These are phyloP conservation scores for Coemansia sp. DNA, from an alignment of 192 early-diverging fungal genomes.

Conservation along the genomic window DNA sequence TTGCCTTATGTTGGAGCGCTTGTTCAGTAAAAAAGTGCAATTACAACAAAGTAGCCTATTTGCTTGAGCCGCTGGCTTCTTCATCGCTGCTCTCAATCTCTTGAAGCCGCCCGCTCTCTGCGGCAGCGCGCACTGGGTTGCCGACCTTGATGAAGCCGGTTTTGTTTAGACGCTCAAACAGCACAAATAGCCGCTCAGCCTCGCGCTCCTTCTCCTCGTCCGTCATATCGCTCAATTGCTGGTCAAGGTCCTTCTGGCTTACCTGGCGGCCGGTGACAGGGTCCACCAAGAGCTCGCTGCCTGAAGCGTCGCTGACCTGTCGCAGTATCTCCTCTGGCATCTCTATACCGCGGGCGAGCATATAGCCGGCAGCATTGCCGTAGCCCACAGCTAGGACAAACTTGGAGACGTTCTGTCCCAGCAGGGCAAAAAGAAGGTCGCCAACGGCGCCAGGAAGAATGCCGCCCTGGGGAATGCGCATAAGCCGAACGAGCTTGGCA, in stretches of 20 bases:
- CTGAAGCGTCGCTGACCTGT: constrained; percentile 6
- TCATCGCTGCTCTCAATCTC: constrained; percentile 13
- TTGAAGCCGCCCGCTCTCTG: constrained; percentile 41
- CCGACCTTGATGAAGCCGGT: constrained; percentile 84
- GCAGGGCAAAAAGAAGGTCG: constrained; percentile 33
- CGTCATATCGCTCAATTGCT: constrained; percentile 77
- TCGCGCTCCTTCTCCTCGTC: constrained; percentile 96
- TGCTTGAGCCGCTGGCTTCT: neutral
- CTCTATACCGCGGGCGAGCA: constrained; percentile 69
- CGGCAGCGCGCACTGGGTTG: constrained; percentile 63
- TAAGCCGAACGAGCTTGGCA: constrained; percentile 28
- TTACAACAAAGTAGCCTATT: no score
- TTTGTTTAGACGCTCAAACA: constrained; percentile 90
- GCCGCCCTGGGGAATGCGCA: constrained; percentile 32
- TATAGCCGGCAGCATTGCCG: constrained; percentile 89
- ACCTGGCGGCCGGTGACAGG: constrained; percentile 86
- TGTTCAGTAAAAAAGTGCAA: no score
- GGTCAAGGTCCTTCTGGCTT: constrained; percentile 35
- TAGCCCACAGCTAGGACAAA: constrained; percentile 70
- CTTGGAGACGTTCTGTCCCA: constrained; percentile 40
- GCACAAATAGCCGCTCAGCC: constrained; percentile 84
- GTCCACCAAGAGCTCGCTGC: constrained; percentile 52
- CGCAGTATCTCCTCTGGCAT: constrained; percentile 38
- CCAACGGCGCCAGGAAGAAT: constrained; percentile 35
- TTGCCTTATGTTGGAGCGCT: no score